Conservation (phyloP, 192 early-diverging fungal species). For the Jimgerdemannia flammicorona region DNA sequence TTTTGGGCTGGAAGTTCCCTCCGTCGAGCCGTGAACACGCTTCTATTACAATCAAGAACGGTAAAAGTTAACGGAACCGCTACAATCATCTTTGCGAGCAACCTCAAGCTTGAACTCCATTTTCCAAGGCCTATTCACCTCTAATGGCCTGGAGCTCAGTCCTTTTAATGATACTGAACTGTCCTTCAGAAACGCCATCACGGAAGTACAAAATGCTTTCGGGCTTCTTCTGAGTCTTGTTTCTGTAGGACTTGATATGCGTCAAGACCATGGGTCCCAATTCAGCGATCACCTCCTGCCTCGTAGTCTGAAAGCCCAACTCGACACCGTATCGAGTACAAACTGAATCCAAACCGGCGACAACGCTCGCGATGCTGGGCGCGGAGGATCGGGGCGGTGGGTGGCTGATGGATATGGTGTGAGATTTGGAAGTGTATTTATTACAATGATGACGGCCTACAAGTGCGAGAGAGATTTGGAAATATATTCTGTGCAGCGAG, state of each 20-base stretch:
- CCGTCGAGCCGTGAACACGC: no score
- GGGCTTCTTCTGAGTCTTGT: conserved; percentile 36
- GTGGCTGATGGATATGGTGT: background rate
- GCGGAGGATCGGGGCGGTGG: background rate
- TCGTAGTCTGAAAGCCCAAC: conserved; percentile 45
- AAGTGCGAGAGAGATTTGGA: no score
- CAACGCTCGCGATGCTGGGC: conserved; percentile 15
- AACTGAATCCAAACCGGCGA: conserved; percentile 9
- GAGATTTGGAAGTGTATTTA: no score
- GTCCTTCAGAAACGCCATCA: conserved; percentile 80
- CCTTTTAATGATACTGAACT: conserved; percentile 61
- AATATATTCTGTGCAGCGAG: no score
- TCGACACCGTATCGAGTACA: conserved; percentile 36
- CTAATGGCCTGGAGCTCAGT: conserved; percentile 69
- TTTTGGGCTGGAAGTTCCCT: no score
- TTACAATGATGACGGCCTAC: no score
- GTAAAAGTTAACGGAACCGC: no score
- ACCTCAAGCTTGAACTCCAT: no score
- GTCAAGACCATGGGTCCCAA: conserved; percentile 43
- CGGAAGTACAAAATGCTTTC: conserved; percentile 75
- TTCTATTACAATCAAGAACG: no score
- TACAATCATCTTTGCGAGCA: no score
- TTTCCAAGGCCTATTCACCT: conserved; percentile 4
- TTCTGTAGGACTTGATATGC: conserved; percentile 40
- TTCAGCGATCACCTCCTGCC: conserved; percentile 51